Evolutionary conservation across 2,329 filamentous ascomycete genomes (phyloP).

Genomic region (Parafenestella ontariensis): DNA sequence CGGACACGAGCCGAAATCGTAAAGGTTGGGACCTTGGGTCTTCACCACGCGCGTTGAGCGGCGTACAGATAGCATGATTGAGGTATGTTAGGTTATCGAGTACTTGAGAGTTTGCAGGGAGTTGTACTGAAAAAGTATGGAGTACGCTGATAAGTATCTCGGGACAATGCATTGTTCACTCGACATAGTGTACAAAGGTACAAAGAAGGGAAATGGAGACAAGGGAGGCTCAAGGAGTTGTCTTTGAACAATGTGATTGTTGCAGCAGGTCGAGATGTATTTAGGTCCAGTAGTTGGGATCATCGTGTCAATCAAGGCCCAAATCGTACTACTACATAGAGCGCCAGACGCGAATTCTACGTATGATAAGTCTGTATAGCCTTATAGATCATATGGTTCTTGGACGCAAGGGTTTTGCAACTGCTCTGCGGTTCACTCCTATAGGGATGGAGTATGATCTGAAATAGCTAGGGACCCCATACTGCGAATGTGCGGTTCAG

Average conservation of each 20-base stretch:
- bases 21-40: not conserved
- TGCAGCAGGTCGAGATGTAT: conserved; percentile 20
- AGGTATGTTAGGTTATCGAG: no score
- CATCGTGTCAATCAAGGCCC: conserved; percentile 30
- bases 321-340: conserved; percentile 29
- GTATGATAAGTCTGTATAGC: conserved; percentile 26
- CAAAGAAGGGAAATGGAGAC: not conserved
- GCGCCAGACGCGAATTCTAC: conserved; percentile 25
- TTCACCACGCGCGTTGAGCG: not conserved
- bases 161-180: not conserved
- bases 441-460: conserved; percentile 24
- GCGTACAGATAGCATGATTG: not conserved
- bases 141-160: no score
- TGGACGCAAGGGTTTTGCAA: conserved; percentile 28
- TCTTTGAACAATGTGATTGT: not conserved
- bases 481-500: conserved; percentile 13
- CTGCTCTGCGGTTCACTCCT: conserved; percentile 11
- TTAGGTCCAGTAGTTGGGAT: no score
- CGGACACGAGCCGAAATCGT: not conserved
- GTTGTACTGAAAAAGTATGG: no score
- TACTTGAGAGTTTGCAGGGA: no score
- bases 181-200: not conserved
- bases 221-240: not conserved
- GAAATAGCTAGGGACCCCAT: conserved; percentile 15
- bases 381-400: conserved; percentile 26